Conservation (phyloP, 192 early-diverging fungal genomes). For the Entomortierella lignicola region DNA sequence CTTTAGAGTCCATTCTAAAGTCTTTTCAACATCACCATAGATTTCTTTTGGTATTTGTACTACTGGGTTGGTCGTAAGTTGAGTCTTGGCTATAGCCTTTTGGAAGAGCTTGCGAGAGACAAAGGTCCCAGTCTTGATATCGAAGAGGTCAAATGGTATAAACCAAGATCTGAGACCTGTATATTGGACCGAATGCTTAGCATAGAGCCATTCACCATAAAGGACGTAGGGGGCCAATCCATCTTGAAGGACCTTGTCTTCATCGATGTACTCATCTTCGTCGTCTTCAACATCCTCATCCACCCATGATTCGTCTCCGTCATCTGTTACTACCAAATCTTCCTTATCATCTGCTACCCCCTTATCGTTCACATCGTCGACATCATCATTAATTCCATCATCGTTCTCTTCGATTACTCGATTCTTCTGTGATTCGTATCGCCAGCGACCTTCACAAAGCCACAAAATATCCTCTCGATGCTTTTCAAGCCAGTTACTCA, state of each 20-base stretch:
- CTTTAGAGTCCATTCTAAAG: constrained; percentile 25
- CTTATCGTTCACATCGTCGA: not conserved
- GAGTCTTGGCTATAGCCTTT: constrained; percentile 28
- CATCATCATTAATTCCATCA: not conserved
- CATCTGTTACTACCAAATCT: not conserved
- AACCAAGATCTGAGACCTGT: constrained; percentile 48
- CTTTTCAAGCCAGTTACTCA: constrained; percentile 38
- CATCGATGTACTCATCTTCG: constrained; percentile 48
- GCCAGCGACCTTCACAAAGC: constrained; percentile 42
- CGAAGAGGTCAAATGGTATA: constrained; percentile 46
- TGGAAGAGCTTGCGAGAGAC: constrained; percentile 39
- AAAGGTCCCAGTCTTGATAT: constrained; percentile 52
- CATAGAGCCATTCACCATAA: constrained; percentile 53
- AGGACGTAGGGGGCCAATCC: constrained; percentile 53
- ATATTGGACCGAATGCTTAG: constrained; percentile 50
- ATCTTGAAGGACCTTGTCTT: constrained; percentile 46
- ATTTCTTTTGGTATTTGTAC: constrained; percentile 23
- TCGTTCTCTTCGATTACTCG: not conserved
- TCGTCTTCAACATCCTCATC: constrained; percentile 28
- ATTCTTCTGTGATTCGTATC: constrained; percentile 6
- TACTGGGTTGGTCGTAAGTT: constrained; percentile 17
- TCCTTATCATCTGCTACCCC: not conserved
- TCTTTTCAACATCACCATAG: constrained; percentile 35
- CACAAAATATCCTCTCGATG: constrained; percentile 42
- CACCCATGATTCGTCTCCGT: constrained; percentile 26